Percentiles rank a stretch among this genome's conserved stretches.
Conservation (phyloP, 1,139 yeast species). For the Nakaseomyces glabratus region DNA sequence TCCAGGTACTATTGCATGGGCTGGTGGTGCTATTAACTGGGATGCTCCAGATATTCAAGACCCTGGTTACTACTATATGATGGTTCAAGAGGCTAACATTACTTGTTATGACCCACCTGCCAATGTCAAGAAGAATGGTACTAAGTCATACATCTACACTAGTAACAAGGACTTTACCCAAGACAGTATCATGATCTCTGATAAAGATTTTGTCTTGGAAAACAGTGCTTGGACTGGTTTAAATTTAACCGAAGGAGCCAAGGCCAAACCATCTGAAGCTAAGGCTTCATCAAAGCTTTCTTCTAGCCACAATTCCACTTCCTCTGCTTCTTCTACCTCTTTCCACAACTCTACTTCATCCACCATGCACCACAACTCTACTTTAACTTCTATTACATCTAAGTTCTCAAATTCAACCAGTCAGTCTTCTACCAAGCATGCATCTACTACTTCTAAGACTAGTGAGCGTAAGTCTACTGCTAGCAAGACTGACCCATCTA, state of each 20-base stretch:
- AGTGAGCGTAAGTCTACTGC: too few species aligned
- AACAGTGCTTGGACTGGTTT: conserved; percentile 56
- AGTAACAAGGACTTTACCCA: conserved; percentile 38
- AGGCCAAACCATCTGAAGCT: conserved; percentile 1
- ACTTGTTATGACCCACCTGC: conserved; percentile 65
- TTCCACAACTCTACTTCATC: conserved; percentile 17
- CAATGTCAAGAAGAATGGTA: conserved; percentile 38
- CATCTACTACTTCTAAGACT: too few species aligned
- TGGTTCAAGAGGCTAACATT: conserved; percentile 50
- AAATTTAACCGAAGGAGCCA: conserved; percentile 38
- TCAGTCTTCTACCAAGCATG: too few species aligned
- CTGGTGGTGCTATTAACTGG: conserved; percentile 89
- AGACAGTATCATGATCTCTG: conserved; percentile 45
- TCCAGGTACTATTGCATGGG: conserved; percentile 81
- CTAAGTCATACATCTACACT: conserved; percentile 51
- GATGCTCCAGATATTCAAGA: conserved; percentile 58
- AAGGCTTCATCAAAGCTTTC: conserved; percentile 10
- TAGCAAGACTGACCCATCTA: too few species aligned
- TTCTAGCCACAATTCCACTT: conserved; percentile 9
- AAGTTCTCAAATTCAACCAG: conserved; percentile 11
- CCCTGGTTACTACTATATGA: conserved; percentile 71
- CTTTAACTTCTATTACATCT: conserved; percentile 19
- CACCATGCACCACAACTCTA: conserved; percentile 11
- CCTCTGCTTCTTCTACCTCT: conserved; percentile 9
- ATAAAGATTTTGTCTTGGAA: conserved; percentile 52